Evolutionary conservation across 2,329 filamentous ascomycete genomes (phyloP).

Genomic region (Ophiocordyceps sinensis): DNA sequence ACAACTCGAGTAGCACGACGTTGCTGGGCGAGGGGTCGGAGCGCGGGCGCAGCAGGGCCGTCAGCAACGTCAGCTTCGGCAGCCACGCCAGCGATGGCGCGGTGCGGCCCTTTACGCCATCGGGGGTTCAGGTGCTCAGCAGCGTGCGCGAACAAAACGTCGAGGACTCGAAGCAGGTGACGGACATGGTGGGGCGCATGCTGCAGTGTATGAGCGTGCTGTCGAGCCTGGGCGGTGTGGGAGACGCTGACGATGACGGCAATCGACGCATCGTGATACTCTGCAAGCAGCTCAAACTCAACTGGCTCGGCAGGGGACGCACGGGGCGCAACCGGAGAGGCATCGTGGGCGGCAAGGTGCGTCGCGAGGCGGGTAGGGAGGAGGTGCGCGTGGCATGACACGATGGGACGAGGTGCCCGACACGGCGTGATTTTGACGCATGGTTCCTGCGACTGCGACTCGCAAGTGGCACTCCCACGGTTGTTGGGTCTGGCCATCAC

Average conservation of each 20-base stretch:
- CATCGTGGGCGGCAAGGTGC: constrained; percentile 59
- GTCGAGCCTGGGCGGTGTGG: constrained; percentile 51
- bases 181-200: constrained; percentile 90
- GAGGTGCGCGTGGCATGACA: constrained; percentile 24
- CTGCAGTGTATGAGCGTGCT: constrained; percentile 91
- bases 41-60: constrained; percentile 58
- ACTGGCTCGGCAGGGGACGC: constrained; percentile 84
- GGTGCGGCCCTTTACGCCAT: constrained; percentile 37
- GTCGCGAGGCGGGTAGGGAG: constrained; percentile 27
- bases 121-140: constrained; percentile 20
- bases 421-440: neutral
- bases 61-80: constrained; percentile 66
- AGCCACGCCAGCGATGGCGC: constrained; percentile 33
- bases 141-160: constrained; percentile 43
- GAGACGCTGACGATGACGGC: constrained; percentile 49
- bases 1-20: constrained; percentile 66
- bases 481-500: no score
- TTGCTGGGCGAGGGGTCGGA: constrained; percentile 53
- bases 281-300: constrained; percentile 80
- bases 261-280: constrained; percentile 72
- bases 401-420: neutral
- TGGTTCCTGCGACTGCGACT: no score
- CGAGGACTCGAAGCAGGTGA: constrained; percentile 64
- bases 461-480: no score
- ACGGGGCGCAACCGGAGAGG: constrained; percentile 82